Evolutionary conservation across 345 rosid species (phyloP).

Genomic region (rapeseed (Brassica napus)): Da-Ae NC_063439.1:25018501-25019000

Average conservation of each 20-base stretch:
- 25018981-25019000: neutral
- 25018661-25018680: conserved; percentile 27
- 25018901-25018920: neutral
- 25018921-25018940: neutral
- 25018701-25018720: neutral
- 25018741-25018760: neutral
- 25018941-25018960: neutral
- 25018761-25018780: neutral
- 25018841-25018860: neutral
- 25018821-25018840: neutral
- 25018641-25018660: neutral
- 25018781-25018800: neutral
- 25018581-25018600: conserved; percentile 26
- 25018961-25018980: neutral
- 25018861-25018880: neutral
- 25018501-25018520: conserved; percentile 19
- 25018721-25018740: neutral
- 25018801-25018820: neutral
- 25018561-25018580: conserved; percentile 31
- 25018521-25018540: conserved; percentile 14
- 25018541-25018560: neutral
- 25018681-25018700: conserved; percentile 23
- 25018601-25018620: conserved; percentile 38
- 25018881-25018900: neutral
- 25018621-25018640: conserved; percentile 28